Conservation (phyloP, 169 alveolate species). For the Cryptosporidium sp. region DNA sequence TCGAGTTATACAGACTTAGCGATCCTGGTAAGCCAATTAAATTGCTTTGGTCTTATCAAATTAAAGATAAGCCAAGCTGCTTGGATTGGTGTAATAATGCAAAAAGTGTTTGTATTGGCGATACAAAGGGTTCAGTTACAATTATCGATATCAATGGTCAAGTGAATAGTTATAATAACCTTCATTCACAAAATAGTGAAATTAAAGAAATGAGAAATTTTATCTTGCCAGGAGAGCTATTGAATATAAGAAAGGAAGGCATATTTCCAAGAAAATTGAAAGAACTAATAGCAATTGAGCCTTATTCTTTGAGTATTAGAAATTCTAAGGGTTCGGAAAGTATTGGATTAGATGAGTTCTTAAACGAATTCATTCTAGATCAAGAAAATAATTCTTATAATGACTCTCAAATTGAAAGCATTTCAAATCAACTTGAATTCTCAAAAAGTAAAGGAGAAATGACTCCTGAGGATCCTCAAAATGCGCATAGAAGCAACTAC, state of each 20-base stretch:
- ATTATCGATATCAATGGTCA: conserved; percentile 42
- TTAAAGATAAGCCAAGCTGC: conserved; percentile 23
- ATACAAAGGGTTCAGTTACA: conserved; percentile 40
- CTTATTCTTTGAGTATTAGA: conserved; percentile 24
- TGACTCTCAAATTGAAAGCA: background rate
- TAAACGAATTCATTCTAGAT: background rate
- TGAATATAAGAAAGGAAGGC: background rate
- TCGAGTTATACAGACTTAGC: conserved; percentile 45
- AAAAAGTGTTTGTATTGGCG: conserved; percentile 54
- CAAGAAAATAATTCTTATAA: background rate
- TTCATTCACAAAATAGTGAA: conserved; percentile 25
- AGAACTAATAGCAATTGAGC: conserved; percentile 30
- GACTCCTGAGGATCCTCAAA: background rate
- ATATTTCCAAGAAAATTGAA: conserved; percentile 4
- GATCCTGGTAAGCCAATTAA: conserved; percentile 14
- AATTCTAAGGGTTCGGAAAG: background rate
- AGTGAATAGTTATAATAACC: background rate
- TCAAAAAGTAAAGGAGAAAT: background rate
- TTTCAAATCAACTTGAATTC: background rate
- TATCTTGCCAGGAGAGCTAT: background rate
- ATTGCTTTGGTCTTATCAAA: conserved; percentile 50
- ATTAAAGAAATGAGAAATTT: background rate
- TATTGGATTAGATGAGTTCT: background rate
- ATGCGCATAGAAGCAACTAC: background rate
- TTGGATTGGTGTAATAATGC: conserved; percentile 40